phyloP scores from a whole-genome alignment of 2,329 filamentous ascomycete species.

The Alternaria triticimaculans region DNA sequence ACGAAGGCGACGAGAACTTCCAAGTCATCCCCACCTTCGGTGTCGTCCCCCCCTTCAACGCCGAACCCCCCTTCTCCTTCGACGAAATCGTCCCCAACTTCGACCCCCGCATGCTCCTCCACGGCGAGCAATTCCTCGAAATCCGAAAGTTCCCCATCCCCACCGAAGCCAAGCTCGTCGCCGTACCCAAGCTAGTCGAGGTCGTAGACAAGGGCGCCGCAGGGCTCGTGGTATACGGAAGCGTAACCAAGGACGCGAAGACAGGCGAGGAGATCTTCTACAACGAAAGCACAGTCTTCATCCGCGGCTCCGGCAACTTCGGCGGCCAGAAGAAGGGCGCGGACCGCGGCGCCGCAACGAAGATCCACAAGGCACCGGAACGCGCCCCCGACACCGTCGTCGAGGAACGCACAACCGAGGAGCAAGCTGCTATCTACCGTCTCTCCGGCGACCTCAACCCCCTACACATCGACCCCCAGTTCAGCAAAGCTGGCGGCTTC shows the following conservation, averaged over 20 bases:
- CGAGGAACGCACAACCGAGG: constrained; percentile 84
- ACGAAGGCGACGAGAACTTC: constrained; percentile 90
- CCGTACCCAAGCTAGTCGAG: constrained; percentile 82
- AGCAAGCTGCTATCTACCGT: constrained; percentile 93
- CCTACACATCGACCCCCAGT: constrained; percentile 91
- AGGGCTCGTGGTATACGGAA: constrained; percentile 79
- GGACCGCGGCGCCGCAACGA: constrained; percentile 81
- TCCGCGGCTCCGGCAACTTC: constrained; percentile 90
- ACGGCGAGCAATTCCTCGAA: constrained; percentile 98
- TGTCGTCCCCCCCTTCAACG: constrained; percentile 92
- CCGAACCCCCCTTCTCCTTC: constrained; percentile 78
- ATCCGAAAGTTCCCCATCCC: constrained; percentile 91
- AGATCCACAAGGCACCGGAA: constrained; percentile 77
- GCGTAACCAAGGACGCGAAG: constrained; percentile 82
- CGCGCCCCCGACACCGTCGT: constrained; percentile 80
- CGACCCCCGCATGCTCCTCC: constrained; percentile 96
- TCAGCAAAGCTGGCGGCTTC: constrained; percentile 95
- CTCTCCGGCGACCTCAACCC: constrained; percentile 96
- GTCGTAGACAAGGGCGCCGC: constrained; percentile 95
- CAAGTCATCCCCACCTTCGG: constrained; percentile 94
- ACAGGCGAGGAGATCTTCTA: constrained; percentile 94
- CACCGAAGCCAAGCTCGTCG: constrained; percentile 77
- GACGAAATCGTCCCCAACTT: constrained; percentile 92
- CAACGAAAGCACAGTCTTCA: constrained; percentile 93
- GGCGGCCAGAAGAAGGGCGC: constrained; percentile 78